Base-by-base conservation (phyloP, 371 early-diverging fungal species). In the Haplosporangium sp. region DNA sequence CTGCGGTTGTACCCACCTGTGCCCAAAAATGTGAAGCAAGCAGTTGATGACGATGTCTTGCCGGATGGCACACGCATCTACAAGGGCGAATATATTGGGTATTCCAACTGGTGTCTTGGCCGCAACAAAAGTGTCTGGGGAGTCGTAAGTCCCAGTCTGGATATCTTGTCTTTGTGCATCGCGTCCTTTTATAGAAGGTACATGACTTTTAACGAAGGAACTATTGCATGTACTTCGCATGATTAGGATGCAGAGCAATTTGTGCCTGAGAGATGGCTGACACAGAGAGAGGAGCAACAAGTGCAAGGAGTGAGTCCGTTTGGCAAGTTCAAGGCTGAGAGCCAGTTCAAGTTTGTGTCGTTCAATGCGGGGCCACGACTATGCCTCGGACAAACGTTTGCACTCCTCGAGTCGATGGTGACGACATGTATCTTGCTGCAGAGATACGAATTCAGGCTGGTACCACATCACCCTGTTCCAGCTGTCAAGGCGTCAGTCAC, bases 321-420 rank as follows among this genome's bases (percentile, higher is more conserved):
- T 71, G 72, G 72, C 0, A 70, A 67, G 42, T 75, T 70, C 53
- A 58, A 38, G 14, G 51, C 57, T 4, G 72, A 71, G 51, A 58
- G 65, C 2, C 61, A 69, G 55, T 73, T 46, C 66, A 80, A 80
- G 54, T 80, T 80, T 54, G 64, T 69, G 14, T 61, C 83, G 5
- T 91, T 91, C 76, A 89, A 91, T 60, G 90, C 89, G 10, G 93
- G 93, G 0, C 92, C 93, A 2, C 84, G 93, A 36, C 84, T 89
- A 20, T 93, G 92, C 62, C 74, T 92, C 21, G 91, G 86, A 0
- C 87, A 88, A 70, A 81, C 84, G 10, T 81, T 88, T 38, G 89
- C 89, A 0, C 87, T 86, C 0, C 66, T 88, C n/a, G 87, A 88
- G 66, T 83, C 86, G 0, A 43, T 88, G 58, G 83, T 85, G 12